Evolutionary conservation across 495 filamentous ascomycete genomes (phyloP).

Genomic region (Parathielavia hyrcaniae): DNA sequence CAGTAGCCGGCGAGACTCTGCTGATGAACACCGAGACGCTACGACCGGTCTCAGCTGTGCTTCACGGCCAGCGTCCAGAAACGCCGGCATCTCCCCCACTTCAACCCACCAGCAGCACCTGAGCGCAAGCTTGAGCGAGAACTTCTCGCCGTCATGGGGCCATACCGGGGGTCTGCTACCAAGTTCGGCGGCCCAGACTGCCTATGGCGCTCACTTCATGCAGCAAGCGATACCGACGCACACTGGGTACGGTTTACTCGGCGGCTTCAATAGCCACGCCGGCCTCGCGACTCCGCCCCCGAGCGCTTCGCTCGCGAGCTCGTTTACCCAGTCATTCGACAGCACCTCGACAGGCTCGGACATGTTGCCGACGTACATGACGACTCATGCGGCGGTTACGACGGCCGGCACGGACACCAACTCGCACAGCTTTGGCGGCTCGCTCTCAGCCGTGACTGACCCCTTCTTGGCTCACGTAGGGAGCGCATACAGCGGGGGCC

Average conservation of each 20-base stretch:
- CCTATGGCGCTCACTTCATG: constrained; percentile 22
- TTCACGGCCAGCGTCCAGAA: constrained; percentile 27
- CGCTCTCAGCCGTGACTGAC: constrained; percentile 21
- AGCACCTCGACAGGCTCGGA: constrained; percentile 3
- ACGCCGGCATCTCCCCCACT: constrained; percentile 41
- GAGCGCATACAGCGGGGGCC: constrained; percentile 1
- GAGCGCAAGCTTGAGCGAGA: constrained; percentile 41
- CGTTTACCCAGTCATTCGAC: constrained; percentile 26
- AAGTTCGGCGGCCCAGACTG: constrained; percentile 5
- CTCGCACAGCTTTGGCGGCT: background rate
- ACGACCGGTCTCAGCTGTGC: background rate
- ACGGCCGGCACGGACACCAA: background rate
- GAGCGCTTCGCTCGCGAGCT: constrained; percentile 25
- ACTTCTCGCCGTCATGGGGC: constrained; percentile 39
- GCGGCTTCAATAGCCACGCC: constrained; percentile 19
- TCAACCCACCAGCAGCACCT: constrained; percentile 40
- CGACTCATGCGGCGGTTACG: constrained; percentile 1
- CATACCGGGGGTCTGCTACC: constrained; percentile 14
- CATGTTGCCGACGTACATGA: constrained; percentile 16
- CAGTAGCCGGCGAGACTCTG: constrained; percentile 15
- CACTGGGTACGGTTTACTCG: constrained; percentile 16
- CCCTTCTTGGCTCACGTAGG: constrained; percentile 23
- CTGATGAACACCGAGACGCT: constrained; percentile 1
- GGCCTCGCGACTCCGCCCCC: constrained; percentile 33
- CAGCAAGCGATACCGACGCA: background rate